A percentile compares a stretch with the other conserved stretches of the same genome.
Conservation (phyloP, 2,329 filamentous ascomycete genomes). For the Chaetomiaceae sp. region DNA sequence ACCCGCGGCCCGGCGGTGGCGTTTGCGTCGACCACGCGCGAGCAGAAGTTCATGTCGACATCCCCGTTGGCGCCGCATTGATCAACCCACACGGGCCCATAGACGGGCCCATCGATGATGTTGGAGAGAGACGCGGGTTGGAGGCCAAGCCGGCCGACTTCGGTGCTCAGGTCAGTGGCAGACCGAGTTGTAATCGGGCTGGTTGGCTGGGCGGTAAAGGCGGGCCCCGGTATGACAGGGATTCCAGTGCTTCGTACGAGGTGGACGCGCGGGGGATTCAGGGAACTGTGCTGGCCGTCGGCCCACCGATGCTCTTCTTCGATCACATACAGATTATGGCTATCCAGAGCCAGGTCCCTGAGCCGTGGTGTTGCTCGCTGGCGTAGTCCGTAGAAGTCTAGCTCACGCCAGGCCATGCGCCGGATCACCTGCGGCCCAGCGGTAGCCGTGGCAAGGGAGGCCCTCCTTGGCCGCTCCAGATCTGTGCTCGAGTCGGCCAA, state of each 20-base stretch:
- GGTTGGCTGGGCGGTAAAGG: not conserved
- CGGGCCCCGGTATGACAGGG: slow-evolving; percentile 38
- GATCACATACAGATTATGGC: slow-evolving; percentile 48
- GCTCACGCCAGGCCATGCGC: slow-evolving; percentile 46
- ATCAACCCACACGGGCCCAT: slow-evolving; percentile 48
- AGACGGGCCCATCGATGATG: slow-evolving; percentile 27
- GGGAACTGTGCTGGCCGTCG: slow-evolving; percentile 41
- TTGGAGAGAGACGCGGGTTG: slow-evolving; percentile 1
- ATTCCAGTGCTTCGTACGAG: slow-evolving; percentile 48
- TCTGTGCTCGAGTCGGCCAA: not conserved
- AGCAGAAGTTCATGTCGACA: slow-evolving; percentile 42
- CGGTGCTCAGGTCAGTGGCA: not conserved
- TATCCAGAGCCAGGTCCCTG: slow-evolving; percentile 48
- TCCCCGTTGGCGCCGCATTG: slow-evolving; percentile 43
- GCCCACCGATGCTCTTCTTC: slow-evolving; percentile 53
- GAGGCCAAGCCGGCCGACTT: not conserved
- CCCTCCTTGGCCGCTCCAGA: not conserved
- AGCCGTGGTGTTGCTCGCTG: slow-evolving; percentile 50
- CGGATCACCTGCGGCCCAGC: slow-evolving; percentile 42
- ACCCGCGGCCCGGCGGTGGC: not conserved
- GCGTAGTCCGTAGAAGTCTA: slow-evolving; percentile 49
- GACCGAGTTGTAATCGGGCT: slow-evolving; percentile 2
- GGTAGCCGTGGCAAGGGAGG: slow-evolving; percentile 7
- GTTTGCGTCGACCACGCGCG: slow-evolving; percentile 26
- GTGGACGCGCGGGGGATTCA: slow-evolving; percentile 40